Evolutionary conservation across 805 yeast genomes (phyloP).

Genomic region (Sugiyamaella mastotermitis): DNA sequence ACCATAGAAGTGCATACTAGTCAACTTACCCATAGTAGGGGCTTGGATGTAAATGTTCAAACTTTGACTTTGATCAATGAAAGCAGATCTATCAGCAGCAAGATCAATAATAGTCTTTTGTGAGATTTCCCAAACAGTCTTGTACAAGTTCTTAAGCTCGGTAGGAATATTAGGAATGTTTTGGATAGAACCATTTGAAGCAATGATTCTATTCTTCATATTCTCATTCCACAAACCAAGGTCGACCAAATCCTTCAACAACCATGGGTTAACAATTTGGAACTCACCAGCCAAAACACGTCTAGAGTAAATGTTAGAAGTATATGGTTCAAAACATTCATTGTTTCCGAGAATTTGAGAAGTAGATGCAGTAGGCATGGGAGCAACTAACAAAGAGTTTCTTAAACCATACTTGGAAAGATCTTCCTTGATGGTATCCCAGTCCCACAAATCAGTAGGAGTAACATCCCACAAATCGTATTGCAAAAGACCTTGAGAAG

Average conservation of each 20-base stretch:
- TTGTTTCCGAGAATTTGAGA: conserved; percentile 91
- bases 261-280: conserved; percentile 84
- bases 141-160: conserved; percentile 70
- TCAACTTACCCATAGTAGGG: conserved; percentile 94
- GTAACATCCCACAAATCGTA: conserved; percentile 80
- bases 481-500: conserved; percentile 78
- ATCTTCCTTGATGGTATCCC: conserved; percentile 64
- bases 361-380: conserved; percentile 98
- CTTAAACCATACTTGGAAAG: conserved; percentile 65
- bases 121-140: conserved; percentile 94
- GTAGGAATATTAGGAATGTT: conserved; percentile 65
- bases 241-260: conserved; percentile 74
- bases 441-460: conserved; percentile 81
- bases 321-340: conserved; percentile 94
- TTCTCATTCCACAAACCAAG: conserved; percentile 78
- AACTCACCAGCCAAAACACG: conserved; percentile 91
- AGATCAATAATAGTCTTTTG: conserved; percentile 80
- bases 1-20: conserved; percentile 97
- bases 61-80: conserved; percentile 83
- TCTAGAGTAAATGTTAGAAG: conserved; percentile 86
- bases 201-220: conserved; percentile 70
- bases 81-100: conserved; percentile 75
- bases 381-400: conserved; percentile 72
- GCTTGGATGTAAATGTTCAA: conserved; percentile 81
- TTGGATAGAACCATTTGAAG: conserved; percentile 83